Percentiles rank a stretch among this genome's conserved stretches.
Conservation (phyloP, 2,329 filamentous ascomycete species). For the Aspergillus alliaceus region DNA sequence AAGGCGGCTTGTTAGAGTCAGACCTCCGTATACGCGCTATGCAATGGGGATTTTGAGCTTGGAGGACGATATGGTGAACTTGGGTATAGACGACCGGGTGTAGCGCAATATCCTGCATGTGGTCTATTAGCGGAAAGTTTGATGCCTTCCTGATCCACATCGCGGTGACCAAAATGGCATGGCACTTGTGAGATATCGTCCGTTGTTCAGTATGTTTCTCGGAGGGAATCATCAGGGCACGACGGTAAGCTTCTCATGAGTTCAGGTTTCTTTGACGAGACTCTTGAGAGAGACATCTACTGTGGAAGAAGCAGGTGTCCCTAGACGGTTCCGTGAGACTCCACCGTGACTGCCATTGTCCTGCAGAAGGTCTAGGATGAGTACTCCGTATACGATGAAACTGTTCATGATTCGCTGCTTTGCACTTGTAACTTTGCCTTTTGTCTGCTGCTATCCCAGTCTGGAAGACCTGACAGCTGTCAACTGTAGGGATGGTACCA, state of each 20-base stretch:
- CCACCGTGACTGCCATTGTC: not conserved
- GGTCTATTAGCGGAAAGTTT: not conserved
- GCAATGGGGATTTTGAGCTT: constrained; percentile 76
- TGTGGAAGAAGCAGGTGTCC: not conserved
- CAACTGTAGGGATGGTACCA: constrained; percentile 1
- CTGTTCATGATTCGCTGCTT: not conserved
- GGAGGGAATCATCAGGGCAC: not conserved
- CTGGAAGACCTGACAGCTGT: not conserved
- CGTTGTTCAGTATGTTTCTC: not conserved
- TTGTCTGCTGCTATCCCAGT: not conserved
- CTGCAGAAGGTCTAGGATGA: not conserved
- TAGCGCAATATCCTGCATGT: not conserved
- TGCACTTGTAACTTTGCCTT: not conserved
- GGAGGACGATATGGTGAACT: constrained; percentile 70
- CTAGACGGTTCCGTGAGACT: not conserved
- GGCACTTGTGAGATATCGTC: not conserved
- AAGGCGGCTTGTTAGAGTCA: constrained; percentile 59
- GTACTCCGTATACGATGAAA: not conserved
- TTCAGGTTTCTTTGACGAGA: not conserved
- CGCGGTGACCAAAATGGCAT: not conserved
- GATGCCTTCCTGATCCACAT: not conserved
- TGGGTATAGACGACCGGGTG: constrained; percentile 52
- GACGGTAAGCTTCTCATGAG: not conserved
- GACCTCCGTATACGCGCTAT: constrained; percentile 66
- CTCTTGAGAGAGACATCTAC: not conserved